Evolutionary conservation across 179 eudicot species (phyloP).

Genomic region (Beta lomatogona): DNA sequence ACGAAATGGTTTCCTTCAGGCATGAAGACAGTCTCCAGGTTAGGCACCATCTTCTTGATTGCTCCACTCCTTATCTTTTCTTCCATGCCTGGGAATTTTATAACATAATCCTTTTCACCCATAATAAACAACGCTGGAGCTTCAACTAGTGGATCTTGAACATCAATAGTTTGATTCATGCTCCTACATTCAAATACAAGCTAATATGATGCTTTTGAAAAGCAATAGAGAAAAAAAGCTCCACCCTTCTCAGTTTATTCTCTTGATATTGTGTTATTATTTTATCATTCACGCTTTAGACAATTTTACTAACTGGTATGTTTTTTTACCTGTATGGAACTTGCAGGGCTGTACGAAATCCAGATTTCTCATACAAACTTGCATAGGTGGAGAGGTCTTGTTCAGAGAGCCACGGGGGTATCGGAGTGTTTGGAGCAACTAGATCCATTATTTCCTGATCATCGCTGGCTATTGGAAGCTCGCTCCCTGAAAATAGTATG

Average conservation of each 20-base stretch:
- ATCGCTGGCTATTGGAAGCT: conserved; percentile 41
- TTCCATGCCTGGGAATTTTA: conserved; percentile 44
- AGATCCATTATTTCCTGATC: conserved; percentile 49
- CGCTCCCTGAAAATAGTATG: conserved; percentile 41
- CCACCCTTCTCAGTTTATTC: background rate
- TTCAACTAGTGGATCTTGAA: conserved; percentile 22
- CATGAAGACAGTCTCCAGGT: conserved; percentile 50
- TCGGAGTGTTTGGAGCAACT: conserved; percentile 35
- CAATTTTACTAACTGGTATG: background rate
- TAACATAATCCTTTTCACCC: conserved; percentile 39
- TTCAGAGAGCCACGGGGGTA: conserved; percentile 45
- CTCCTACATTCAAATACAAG: conserved; percentile 24
- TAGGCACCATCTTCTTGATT: conserved; percentile 47
- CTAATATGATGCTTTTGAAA: background rate
- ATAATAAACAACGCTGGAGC: conserved; percentile 36
- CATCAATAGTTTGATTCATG: background rate
- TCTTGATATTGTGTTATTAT: background rate
- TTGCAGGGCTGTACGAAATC: conserved; percentile 44
- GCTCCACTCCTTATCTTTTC: conserved; percentile 54
- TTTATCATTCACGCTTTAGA: no score
- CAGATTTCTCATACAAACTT: conserved; percentile 34
- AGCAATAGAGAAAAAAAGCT: background rate
- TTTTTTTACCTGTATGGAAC: conserved; percentile 51
- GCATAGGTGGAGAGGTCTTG: conserved; percentile 39
- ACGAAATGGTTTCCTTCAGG: conserved; percentile 76